These are phyloP conservation scores for Lithohypha guttulata DNA, from an alignment of 2,329 filamentous ascomycete genomes.

Conservation along the genomic window DNA sequence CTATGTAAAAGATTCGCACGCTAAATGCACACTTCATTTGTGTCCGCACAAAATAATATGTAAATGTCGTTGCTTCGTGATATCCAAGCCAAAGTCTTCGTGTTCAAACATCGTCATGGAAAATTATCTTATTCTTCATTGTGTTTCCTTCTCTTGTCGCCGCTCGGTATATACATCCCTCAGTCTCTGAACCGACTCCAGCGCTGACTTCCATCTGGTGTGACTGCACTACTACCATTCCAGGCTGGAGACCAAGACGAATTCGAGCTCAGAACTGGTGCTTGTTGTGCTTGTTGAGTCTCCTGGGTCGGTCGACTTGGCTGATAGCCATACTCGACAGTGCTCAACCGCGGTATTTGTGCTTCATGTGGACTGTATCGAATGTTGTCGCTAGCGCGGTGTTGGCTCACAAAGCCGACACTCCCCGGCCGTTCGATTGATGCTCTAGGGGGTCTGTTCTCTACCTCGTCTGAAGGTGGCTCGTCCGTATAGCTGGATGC, in stretches of 20 bases:
- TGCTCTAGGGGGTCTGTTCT: neutral
- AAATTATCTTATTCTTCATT: neutral
- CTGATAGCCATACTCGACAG: conserved; percentile 5
- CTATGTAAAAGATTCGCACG: no score
- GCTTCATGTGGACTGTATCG: conserved; percentile 30
- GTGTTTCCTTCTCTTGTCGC: neutral
- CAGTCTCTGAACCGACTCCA: conserved; percentile 8
- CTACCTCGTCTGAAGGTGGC: neutral
- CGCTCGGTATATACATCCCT: no score
- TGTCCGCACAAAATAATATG: no score
- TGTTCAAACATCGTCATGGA: neutral
- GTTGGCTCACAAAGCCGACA: conserved; percentile 40
- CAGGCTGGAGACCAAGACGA: conserved; percentile 7
- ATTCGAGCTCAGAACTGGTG: neutral
- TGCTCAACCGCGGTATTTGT: conserved; percentile 3
- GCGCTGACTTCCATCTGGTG: conserved; percentile 3
- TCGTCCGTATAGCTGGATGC: conserved; percentile 6
- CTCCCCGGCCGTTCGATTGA: conserved; percentile 36
- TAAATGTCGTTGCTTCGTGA: no score
- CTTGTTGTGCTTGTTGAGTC: neutral
- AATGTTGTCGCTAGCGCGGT: conserved; percentile 39
- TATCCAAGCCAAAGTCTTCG: no score
- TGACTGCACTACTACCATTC: conserved; percentile 5
- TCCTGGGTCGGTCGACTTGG: neutral
- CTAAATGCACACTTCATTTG: no score